These are phyloP conservation scores for Persicaria maculosa DNA, from an alignment of 148 eudicot genomes.

Conservation along the genomic window DNA sequence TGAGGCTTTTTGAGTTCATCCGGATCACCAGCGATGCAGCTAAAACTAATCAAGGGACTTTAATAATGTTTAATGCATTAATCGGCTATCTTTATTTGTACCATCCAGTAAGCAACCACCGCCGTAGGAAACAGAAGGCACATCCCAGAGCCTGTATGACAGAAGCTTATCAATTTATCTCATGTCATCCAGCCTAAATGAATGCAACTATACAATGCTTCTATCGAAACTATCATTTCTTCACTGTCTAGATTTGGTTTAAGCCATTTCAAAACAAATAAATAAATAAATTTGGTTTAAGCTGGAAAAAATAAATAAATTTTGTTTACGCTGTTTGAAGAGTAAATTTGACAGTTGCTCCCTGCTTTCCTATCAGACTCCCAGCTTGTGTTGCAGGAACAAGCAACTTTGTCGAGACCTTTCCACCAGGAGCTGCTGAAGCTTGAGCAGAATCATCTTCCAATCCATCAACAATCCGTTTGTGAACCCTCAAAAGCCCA, in stretches of 20 bases:
- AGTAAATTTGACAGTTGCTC: conserved; percentile 54
- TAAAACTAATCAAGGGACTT: not conserved
- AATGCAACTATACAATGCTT: not conserved
- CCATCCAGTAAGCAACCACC: conserved; percentile 95
- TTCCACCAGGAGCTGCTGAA: conserved; percentile 41
- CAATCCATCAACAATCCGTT: conserved; percentile 72
- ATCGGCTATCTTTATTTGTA: conserved; percentile 20
- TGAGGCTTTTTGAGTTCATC: not conserved
- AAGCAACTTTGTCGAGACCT: conserved; percentile 69
- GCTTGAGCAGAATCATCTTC: conserved; percentile 55
- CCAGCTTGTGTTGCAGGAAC: conserved; percentile 89
- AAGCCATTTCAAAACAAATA: too few relatives aligned
- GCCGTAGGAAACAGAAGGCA: conserved; percentile 70
- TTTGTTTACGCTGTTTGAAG: not conserved
- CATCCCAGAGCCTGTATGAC: conserved; percentile 59
- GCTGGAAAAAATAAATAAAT: not conserved
- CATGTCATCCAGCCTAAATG: not conserved
- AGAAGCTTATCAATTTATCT: not conserved
- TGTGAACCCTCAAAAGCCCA: conserved; percentile 81
- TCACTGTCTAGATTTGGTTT: not conserved
- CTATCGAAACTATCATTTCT: not conserved
- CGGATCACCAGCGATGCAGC: not conserved
- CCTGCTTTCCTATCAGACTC: conserved; percentile 86
- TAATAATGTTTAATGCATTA: not conserved
- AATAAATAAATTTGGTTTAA: not conserved